Evolutionary conservation across 345 rosid genomes (phyloP).

Genomic region (Clarkia xantiana): DNA sequence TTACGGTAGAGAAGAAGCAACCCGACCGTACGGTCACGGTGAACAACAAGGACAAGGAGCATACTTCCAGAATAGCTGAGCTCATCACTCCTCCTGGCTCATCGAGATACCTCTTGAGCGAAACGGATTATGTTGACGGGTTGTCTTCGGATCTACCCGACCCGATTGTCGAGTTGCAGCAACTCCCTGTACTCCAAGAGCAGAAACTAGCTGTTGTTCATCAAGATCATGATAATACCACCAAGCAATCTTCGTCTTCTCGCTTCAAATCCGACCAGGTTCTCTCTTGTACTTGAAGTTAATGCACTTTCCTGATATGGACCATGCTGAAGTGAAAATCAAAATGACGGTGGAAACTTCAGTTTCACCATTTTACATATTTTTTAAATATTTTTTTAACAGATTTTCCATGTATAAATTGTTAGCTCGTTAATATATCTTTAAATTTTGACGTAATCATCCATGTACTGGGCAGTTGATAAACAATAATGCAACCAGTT

Average conservation of each 20-base stretch:
- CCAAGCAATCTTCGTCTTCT: constrained; percentile 1
- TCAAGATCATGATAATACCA: constrained; percentile 4
- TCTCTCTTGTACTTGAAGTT: background rate
- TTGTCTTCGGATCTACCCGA: constrained; percentile 13
- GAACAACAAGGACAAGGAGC: constrained; percentile 1
- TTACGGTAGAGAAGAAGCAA: too few species aligned
- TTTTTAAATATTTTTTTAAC: too few species aligned
- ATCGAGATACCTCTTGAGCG: constrained; percentile 20
- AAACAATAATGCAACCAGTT: too few species aligned
- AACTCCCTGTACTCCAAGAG: constrained; percentile 4
- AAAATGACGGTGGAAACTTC: too few species aligned
- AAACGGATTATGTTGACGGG: constrained; percentile 10
- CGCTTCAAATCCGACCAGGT: background rate
- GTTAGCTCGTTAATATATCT: too few species aligned
- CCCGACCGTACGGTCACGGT: background rate
- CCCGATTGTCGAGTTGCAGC: constrained; percentile 9
- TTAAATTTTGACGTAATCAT: too few species aligned
- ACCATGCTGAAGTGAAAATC: too few species aligned
- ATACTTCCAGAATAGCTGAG: background rate
- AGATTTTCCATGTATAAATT: too few species aligned
- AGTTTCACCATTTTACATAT: too few species aligned
- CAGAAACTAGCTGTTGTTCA: background rate
- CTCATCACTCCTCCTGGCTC: constrained; percentile 16
- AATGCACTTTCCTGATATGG: too few species aligned
- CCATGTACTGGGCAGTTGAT: too few species aligned